Percentiles rank a stretch among this genome's conserved stretches.
Evolutionary conservation across 208 protist species (phyloP).

Genomic region (Blastocrithidia nonstop): DNA sequence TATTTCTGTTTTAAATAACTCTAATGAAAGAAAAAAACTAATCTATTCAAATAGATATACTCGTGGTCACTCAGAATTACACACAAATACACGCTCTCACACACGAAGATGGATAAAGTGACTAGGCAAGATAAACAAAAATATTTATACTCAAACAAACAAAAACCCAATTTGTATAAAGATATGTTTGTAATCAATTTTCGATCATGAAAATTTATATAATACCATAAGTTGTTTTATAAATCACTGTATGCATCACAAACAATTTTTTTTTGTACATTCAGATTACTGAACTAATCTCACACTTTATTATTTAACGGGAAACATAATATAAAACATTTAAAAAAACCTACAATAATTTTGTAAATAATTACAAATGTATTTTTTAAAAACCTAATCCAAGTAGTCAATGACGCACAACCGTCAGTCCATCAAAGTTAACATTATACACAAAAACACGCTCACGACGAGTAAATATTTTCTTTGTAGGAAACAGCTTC

Average conservation of each 20-base stretch:
- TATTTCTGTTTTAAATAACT: too few relatives aligned
- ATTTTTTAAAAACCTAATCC: conserved; percentile 57
- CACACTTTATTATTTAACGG: too few relatives aligned
- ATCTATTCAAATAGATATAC: too few relatives aligned
- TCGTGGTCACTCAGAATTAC: too few relatives aligned
- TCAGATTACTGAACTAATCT: too few relatives aligned
- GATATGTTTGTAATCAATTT: neutral
- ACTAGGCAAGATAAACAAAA: neutral
- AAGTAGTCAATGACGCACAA: conserved; percentile 78
- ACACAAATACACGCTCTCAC: too few relatives aligned
- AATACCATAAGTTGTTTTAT: too few relatives aligned
- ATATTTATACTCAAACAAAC: neutral
- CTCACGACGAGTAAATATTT: conserved; percentile 64
- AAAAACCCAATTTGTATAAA: neutral
- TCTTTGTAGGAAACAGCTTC: conserved; percentile 84
- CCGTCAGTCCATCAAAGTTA: conserved; percentile 38
- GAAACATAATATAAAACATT: neutral
- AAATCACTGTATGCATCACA: conserved; percentile 2
- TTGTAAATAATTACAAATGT: neutral
- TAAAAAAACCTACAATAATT: neutral
- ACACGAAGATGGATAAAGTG: neutral
- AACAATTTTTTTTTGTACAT: conserved; percentile 7
- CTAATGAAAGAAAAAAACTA: too few relatives aligned
- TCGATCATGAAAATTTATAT: conserved; percentile 3
- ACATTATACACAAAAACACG: conserved; percentile 70